A percentile compares a stretch with the other conserved stretches of the same genome.
Conservation (phyloP, 495 filamentous ascomycete species). For the Penicillium lagena region DNA sequence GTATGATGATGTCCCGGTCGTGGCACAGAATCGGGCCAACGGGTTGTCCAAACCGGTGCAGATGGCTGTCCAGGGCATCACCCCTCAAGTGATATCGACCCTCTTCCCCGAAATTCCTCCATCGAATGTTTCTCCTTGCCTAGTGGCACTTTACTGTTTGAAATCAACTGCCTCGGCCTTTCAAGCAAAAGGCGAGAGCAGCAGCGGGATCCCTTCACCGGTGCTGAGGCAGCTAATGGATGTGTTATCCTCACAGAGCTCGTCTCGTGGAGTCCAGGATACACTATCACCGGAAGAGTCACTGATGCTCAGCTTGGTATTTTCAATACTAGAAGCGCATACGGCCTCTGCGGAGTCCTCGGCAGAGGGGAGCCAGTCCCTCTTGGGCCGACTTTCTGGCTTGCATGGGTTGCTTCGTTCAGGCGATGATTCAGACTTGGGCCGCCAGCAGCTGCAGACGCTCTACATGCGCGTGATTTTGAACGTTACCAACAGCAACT, state of each 20-base stretch:
- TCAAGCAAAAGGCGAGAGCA: conserved; percentile 20
- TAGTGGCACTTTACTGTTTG: conserved; percentile 26
- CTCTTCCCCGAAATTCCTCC: conserved; percentile 12
- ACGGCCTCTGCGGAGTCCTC: conserved; percentile 22
- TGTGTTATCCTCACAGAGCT: conserved; percentile 15
- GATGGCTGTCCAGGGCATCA: conserved; percentile 18
- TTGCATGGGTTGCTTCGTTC: conserved; percentile 22
- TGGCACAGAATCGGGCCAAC: conserved; percentile 8
- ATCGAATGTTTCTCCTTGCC: conserved; percentile 23
- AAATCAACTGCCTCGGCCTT: conserved; percentile 16
- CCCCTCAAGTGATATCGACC: conserved; percentile 13
- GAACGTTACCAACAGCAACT: conserved; percentile 82
- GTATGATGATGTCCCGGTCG: conserved; percentile 19
- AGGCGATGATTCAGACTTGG: conserved; percentile 2
- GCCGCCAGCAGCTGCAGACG: conserved; percentile 13
- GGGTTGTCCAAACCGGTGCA: conserved; percentile 26
- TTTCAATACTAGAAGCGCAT: conserved; percentile 63
- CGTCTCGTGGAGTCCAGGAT: not conserved
- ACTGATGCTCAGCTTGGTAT: conserved; percentile 23
- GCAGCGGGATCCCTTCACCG: conserved; percentile 14
- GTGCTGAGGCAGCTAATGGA: conserved; percentile 21
- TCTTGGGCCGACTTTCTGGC: conserved; percentile 20
- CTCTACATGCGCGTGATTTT: conserved; percentile 64
- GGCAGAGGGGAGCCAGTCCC: conserved; percentile 14
- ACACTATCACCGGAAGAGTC: conserved; percentile 2